phyloP scores from a whole-genome alignment of 306 rosid species.

The Carpinus fangiana region DNA sequence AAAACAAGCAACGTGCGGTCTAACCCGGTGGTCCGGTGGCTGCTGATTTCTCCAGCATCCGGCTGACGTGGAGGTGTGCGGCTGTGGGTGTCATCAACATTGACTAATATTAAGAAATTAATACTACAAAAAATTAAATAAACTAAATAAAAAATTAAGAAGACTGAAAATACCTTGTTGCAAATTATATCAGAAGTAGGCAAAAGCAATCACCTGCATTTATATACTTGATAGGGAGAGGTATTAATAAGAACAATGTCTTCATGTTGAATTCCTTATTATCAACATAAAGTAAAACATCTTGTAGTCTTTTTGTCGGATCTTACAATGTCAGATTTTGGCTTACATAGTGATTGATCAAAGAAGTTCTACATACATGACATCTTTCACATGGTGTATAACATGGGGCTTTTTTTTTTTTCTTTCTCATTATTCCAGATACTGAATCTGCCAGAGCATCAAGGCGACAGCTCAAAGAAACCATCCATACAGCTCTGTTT shows the following conservation, averaged over 20 bases:
- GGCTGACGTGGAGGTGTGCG: too few species aligned
- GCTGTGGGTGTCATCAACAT: too few species aligned
- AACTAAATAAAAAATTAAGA: too few species aligned
- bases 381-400: slow-evolving; percentile 17
- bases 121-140: too few species aligned
- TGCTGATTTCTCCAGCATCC: too few species aligned
- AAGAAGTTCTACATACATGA: background rate
- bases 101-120: too few species aligned
- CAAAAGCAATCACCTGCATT: background rate
- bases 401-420: slow-evolving; percentile 14
- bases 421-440: slow-evolving; percentile 47
- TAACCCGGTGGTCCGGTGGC: too few species aligned
- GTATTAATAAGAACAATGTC: background rate
- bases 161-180: too few species aligned
- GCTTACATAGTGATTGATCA: background rate
- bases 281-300: background rate
- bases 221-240: background rate
- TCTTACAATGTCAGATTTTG: background rate
- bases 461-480: slow-evolving; percentile 79
- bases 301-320: background rate
- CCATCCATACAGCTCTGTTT: slow-evolving; percentile 65
- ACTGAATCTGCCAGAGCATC: slow-evolving; percentile 83
- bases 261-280: background rate
- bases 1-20: too few species aligned
- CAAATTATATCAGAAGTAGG: too few species aligned